These are phyloP conservation scores for Hansenula lynferdii DNA, from an alignment of 1,139 yeast species.

Conservation along the genomic window DNA sequence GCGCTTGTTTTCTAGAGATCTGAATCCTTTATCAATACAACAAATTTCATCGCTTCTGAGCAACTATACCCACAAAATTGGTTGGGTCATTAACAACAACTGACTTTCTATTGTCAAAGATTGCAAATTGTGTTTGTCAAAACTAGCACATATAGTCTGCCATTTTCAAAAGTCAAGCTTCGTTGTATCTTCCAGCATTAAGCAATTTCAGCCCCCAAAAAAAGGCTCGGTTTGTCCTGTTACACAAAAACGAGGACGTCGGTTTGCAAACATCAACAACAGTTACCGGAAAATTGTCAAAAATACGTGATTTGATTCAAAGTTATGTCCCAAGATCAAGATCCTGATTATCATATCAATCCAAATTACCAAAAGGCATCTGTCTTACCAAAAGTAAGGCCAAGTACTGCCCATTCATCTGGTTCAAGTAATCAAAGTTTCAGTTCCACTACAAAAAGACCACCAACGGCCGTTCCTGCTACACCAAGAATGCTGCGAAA, in stretches of 20 bases:
- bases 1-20: too few relatives aligned
- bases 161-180: too few relatives aligned
- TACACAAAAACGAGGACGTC: not conserved
- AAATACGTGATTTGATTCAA: not conserved
- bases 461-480: conserved; percentile 50
- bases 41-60: too few relatives aligned
- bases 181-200: too few relatives aligned
- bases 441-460: not conserved
- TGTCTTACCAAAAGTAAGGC: conserved; percentile 21
- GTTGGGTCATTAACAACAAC: too few relatives aligned
- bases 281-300: not conserved
- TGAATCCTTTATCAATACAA: too few relatives aligned
- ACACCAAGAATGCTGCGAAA: conserved; percentile 77
- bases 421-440: not conserved
- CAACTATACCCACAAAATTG: too few relatives aligned
- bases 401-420: conserved; percentile 6
- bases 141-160: too few relatives aligned
- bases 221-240: not conserved
- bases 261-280: not conserved
- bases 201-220: too few relatives aligned
- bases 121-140: too few relatives aligned
- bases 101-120: too few relatives aligned
- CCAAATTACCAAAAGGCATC: conserved; percentile 18
- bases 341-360: conserved; percentile 23
- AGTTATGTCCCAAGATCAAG: conserved; percentile 5